These are phyloP conservation scores for Cicer yamashitae DNA, from an alignment of 306 rosid species.

Conservation along the genomic window DNA sequence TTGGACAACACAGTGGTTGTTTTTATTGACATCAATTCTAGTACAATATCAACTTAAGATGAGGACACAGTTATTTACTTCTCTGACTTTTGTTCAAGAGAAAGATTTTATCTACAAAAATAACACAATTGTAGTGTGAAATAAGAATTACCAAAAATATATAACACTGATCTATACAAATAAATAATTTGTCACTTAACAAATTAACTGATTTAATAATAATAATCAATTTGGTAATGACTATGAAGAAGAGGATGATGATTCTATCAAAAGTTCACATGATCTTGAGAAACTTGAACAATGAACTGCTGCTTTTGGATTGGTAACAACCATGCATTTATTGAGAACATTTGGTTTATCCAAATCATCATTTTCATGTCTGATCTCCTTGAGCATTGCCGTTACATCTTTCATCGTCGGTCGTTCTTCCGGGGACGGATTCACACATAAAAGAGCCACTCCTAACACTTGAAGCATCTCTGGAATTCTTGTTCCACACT, in stretches of 20 bases:
- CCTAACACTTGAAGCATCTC: conserved; percentile 97
- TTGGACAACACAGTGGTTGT: not conserved
- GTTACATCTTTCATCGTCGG: conserved; percentile 93
- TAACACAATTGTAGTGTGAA: conserved; percentile 29
- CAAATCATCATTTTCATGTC: conserved; percentile 65
- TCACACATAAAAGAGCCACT: conserved; percentile 87
- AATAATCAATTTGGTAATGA: conserved; percentile 33
- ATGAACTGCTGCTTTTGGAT: conserved; percentile 67
- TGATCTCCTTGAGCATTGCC: conserved; percentile 90
- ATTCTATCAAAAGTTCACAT: conserved; percentile 77
- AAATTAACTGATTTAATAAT: conserved; percentile 42
- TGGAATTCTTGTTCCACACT: conserved; percentile 80
- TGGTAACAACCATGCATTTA: conserved; percentile 52
- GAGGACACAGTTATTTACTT: conserved; percentile 30
- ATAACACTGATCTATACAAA: conserved; percentile 52
- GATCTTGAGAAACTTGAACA: conserved; percentile 92
- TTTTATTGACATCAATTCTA: conserved; percentile 28
- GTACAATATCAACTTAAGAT: conserved; percentile 26
- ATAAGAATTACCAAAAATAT: conserved; percentile 45
- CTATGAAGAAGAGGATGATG: conserved; percentile 65
- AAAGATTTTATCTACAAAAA: conserved; percentile 38
- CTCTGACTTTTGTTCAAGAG: conserved; percentile 31
- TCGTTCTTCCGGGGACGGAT: conserved; percentile 78
- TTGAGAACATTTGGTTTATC: conserved; percentile 63
- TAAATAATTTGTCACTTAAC: conserved; percentile 48